These are phyloP conservation scores for Pouteria glomerata DNA, from an alignment of 148 eudicot genomes.

Conservation along the genomic window DNA sequence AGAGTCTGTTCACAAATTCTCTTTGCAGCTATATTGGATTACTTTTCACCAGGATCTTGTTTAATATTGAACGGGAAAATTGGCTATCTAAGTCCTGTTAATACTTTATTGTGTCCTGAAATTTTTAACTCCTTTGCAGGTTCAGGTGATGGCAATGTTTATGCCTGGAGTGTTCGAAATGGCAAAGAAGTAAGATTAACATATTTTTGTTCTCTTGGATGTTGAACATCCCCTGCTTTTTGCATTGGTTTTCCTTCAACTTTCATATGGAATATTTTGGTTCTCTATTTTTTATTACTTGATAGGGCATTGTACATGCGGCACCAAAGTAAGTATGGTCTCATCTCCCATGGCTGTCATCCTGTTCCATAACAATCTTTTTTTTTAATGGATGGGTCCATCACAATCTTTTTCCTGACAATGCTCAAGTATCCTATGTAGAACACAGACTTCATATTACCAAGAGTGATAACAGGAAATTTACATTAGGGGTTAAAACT, in stretches of 20 bases:
- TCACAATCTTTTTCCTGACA: not conserved
- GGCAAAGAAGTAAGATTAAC: slow-evolving; percentile 78
- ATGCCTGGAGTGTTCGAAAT: slow-evolving; percentile 91
- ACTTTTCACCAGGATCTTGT: not conserved
- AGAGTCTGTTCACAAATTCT: not conserved
- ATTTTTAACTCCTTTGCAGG: slow-evolving; percentile 48
- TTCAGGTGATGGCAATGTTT: slow-evolving; percentile 97
- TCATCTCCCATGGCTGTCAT: not conserved
- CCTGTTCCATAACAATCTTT: not conserved
- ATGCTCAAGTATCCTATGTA: not conserved
- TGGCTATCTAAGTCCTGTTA: not conserved
- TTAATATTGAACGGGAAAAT: not conserved
- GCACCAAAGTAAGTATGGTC: not conserved
- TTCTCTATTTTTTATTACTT: not conserved
- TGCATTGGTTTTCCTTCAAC: not conserved
- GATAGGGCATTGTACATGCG: not conserved
- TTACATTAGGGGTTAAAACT: not conserved
- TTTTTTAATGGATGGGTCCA: not conserved
- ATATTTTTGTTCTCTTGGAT: slow-evolving; percentile 5
- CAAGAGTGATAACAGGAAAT: not conserved
- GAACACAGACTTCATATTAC: not conserved
- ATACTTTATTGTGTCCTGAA: not conserved
- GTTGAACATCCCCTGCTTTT: not conserved
- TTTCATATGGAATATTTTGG: not conserved
- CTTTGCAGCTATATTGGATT: not conserved